A percentile compares a stretch with the other conserved stretches of the same genome.
phyloP scores from a whole-genome alignment of 352 stramenopile species.

The Saprolegnia diclina region DNA sequence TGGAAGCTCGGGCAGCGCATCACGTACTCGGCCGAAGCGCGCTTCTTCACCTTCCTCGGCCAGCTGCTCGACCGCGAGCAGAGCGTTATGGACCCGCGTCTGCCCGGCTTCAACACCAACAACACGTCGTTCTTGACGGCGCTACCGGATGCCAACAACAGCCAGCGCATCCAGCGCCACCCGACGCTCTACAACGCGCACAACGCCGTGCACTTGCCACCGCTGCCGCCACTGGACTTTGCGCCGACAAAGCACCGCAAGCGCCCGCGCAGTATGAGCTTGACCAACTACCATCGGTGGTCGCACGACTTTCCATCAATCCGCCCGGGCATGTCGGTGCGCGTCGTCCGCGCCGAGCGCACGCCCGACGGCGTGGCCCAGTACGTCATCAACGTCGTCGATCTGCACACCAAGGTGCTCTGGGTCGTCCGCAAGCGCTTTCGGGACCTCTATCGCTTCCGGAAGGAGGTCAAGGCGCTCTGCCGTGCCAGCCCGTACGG shows the following conservation, averaged over 20 bases:
- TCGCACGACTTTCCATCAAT: constrained; percentile 30
- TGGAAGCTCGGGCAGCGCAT: constrained; percentile 19
- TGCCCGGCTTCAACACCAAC: background rate
- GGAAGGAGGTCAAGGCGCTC: constrained; percentile 44
- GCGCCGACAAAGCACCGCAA: constrained; percentile 20
- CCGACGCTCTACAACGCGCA: constrained; percentile 5
- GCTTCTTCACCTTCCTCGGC: constrained; percentile 20
- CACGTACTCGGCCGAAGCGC: constrained; percentile 13
- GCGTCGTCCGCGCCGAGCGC: constrained; percentile 57
- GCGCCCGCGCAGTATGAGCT: constrained; percentile 23
- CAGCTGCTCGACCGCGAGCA: constrained; percentile 12
- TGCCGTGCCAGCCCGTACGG: constrained; percentile 22
- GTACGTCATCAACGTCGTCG: constrained; percentile 69
- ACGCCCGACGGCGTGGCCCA: constrained; percentile 49
- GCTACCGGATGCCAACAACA: background rate
- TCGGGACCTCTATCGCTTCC: constrained; percentile 60
- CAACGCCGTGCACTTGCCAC: constrained; percentile 15
- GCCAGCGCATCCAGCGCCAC: background rate
- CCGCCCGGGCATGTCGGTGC: constrained; percentile 60
- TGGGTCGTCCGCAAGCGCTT: constrained; percentile 81
- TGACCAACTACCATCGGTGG: constrained; percentile 21
- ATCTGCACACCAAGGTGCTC: constrained; percentile 75
- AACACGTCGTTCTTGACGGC: background rate
- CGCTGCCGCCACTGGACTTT: constrained; percentile 24
- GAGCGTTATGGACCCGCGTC: constrained; percentile 16